Percentiles rank a stretch among this genome's conserved stretches.
These are phyloP conservation scores for Austropuccinia psidii DNA, from an alignment of 1,284 basidiomycete species.

Conservation along the genomic window DNA sequence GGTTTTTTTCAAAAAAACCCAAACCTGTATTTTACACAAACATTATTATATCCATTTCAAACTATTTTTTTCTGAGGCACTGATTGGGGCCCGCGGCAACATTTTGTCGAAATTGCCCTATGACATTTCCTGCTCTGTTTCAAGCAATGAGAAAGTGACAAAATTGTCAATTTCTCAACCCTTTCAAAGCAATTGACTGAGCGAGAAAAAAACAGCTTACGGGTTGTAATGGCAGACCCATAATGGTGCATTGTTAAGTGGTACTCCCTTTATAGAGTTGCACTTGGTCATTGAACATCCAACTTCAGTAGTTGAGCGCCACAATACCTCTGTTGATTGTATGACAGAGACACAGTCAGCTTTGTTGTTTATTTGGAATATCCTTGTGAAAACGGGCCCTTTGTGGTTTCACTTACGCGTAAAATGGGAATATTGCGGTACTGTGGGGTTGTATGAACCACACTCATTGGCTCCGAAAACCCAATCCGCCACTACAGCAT, in stretches of 20 bases:
- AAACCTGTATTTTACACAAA: too few relatives aligned
- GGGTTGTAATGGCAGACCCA: not conserved
- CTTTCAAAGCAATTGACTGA: not conserved
- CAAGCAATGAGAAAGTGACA: not conserved
- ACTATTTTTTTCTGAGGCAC: too few relatives aligned
- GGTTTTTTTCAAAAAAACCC: too few relatives aligned
- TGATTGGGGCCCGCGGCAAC: too few relatives aligned
- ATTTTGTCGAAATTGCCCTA: not conserved
- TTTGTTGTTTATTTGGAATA: not conserved
- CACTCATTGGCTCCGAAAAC: not conserved
- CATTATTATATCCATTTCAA: too few relatives aligned
- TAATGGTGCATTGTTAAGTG: not conserved
- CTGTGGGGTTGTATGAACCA: not conserved
- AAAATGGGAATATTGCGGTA: not conserved
- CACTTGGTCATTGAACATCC: not conserved
- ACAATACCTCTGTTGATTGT: not conserved
- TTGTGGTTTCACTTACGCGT: not conserved
- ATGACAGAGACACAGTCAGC: not conserved
- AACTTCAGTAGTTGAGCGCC: not conserved
- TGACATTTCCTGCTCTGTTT: not conserved
- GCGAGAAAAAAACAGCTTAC: not conserved
- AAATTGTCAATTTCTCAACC: too few relatives aligned
- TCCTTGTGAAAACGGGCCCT: not conserved
- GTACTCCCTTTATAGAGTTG: not conserved
- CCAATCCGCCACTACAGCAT: too few relatives aligned